Base-by-base conservation (phyloP, 495 filamentous ascomycete genomes). In the Lasiosphaeriaceae sp. region DNA sequence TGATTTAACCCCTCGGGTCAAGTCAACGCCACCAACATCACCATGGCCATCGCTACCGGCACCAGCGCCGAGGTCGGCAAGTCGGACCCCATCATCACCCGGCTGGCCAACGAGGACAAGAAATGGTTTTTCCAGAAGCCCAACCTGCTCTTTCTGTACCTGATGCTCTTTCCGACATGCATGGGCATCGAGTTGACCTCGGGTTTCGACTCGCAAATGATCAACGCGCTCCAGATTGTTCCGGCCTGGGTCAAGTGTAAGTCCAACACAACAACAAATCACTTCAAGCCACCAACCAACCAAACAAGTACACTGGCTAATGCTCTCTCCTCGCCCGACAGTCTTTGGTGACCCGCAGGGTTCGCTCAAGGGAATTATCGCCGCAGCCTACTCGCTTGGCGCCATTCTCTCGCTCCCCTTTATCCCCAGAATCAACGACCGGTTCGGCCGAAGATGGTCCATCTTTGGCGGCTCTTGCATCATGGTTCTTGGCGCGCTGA, bases 181-280 rank as follows among this genome's bases (percentile, higher is more conserved):
- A 86, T 89, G 76, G 86, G 86, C 20, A 82, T 87, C 59, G 86
- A 87, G 69, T 83, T 86, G 73, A 89, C 85, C 1, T 86, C 84
- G 22, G 86, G 86, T 1, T 89, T 88, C 64, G 85, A 89, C 67
- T 84, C 82, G 8, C 83, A 86, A 58, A 83, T 89, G 65, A 86
- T 89, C 71, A 89, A 88, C 57, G 80, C 81, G 2, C 77, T 88
- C 3, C 84, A 89, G 67, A 79, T 83, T 29, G 79, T 86, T 17
- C 67, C 73, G 8, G 70, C 73, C 6, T 87, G 79, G 81, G 72
- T 76, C 24, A 54, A 58, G 11, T 85, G 82, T 82, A 58, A 35
- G 77, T 71, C 8, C 2, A 35, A 16, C 37, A 21, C n/a, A 8
- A 22, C 37, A 6, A 19, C 45, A 1, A 1, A 1, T 4, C 22